Evolutionary conservation across 2,329 filamentous ascomycete genomes (phyloP).

Genomic region (Botrytis byssoidea): DNA sequence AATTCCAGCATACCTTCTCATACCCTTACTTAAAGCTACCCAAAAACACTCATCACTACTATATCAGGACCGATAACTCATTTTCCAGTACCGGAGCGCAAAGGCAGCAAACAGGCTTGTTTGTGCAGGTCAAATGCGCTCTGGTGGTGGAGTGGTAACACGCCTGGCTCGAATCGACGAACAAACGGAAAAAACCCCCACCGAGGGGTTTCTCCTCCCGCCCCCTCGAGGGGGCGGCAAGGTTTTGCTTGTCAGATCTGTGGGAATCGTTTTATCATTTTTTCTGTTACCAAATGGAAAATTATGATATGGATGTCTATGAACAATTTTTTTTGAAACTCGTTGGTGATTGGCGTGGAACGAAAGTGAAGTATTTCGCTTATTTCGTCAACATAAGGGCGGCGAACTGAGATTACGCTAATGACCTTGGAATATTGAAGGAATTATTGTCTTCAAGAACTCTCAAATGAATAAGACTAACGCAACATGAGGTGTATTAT

Average conservation of each 20-base stretch:
- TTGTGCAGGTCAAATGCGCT: slow-evolving; percentile 1
- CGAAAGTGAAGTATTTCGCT: not conserved
- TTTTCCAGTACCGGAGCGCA: not conserved
- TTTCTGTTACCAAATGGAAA: not conserved
- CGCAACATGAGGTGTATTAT: not conserved
- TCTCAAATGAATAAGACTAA: not conserved
- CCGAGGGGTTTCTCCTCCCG: not conserved
- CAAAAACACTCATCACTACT: not conserved
- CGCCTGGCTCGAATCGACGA: not conserved
- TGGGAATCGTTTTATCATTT: not conserved
- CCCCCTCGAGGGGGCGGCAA: not conserved
- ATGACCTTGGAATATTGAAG: not conserved
- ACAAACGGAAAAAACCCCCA: not conserved
- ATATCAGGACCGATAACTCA: not conserved
- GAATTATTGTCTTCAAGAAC: not conserved
- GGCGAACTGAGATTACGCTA: not conserved
- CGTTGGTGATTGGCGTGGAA: not conserved
- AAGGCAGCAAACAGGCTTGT: not conserved
- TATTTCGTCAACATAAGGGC: not conserved
- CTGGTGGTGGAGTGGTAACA: not conserved
- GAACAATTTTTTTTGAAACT: not conserved
- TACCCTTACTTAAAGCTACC: too few relatives aligned
- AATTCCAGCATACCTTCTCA: too few relatives aligned
- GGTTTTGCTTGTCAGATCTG: not conserved
- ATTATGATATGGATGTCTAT: not conserved